Evolutionary conservation across 257 asterid species (phyloP), one percentile per base, ranked within the genome.

Genomic region (Marsdenia floribunda): DNA sequence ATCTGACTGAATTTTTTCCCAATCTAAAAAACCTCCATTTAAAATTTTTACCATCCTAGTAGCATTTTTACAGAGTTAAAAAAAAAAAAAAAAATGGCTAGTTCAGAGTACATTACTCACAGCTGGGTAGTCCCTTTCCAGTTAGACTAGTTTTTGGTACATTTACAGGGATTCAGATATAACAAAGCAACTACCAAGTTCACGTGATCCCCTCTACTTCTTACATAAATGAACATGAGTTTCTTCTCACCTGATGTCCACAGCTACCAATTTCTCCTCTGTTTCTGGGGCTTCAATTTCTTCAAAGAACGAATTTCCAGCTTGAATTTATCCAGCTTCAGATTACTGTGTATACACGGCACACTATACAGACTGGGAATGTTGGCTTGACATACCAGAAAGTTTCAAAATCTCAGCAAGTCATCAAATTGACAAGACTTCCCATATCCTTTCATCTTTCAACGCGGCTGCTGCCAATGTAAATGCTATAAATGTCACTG

Each of bases 401-500:
- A 14, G 60, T 61, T 47, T 19, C 2, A 10, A 55, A 49, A 58
- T 63, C 47, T 66, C 67, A 19, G 71, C 61, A 33, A 26, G 73
- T 50, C 50, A 53, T 64, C 52, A 18, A 0, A 33, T 26, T 22
- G 60, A 44, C 42, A 61, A 69, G 38, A 59, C 69, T 55, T 53
- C 29, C 3, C 2, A n/a, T 4, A 15, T 1, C 3, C 3, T 35
- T 1, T 33, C 40, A 44, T 37, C 49, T 1, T 63, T 35, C 76
- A 26, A 33, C 46, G 75, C 76, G 81, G 38, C 68, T 75, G 59
- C 73, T 77, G 79, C 87, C 85, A 50, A 74, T 74, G 72, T 85
- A 66, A 81, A 87, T 78, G 81, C 91, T 80, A 76, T 92, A 92
- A 52, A 92, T 84, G 79, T 92, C 98, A 75, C 98, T 83, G 85